These are phyloP conservation scores for Apiospora koreana DNA, from an alignment of 2,329 filamentous ascomycete genomes.

Conservation along the genomic window DNA sequence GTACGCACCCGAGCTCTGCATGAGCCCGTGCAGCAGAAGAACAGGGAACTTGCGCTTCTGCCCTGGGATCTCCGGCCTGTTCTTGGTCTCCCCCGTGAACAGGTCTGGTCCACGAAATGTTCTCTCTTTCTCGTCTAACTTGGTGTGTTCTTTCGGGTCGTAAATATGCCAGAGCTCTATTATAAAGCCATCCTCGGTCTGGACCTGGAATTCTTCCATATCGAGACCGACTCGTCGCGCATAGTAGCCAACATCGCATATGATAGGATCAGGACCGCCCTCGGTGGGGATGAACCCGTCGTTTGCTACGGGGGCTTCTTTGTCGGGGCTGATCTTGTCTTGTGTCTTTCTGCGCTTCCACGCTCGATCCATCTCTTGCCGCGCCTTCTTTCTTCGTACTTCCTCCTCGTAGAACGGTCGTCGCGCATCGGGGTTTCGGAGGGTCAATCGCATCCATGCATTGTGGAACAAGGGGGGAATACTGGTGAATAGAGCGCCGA, in stretches of 20 bases:
- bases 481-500: constrained; percentile 71
- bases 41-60: constrained; percentile 73
- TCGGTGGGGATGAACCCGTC: constrained; percentile 73
- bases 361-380: constrained; percentile 58
- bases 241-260: constrained; percentile 83
- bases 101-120: constrained; percentile 60
- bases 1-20: constrained; percentile 87
- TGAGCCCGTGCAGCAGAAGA: constrained; percentile 81
- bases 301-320: constrained; percentile 39
- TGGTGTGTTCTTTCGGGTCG: constrained; percentile 73
- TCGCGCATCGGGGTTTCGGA: constrained; percentile 58
- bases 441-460: constrained; percentile 54
- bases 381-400: constrained; percentile 51
- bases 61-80: constrained; percentile 36
- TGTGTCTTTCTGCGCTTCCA: constrained; percentile 56
- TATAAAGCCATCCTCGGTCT: constrained; percentile 93
- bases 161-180: constrained; percentile 89
- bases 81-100: constrained; percentile 51
- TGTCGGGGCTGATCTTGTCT: constrained; percentile 40
- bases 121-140: constrained; percentile 49
- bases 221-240: constrained; percentile 85
- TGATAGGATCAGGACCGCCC: constrained; percentile 75
- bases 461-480: constrained; percentile 54
- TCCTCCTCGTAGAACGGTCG: constrained; percentile 79
- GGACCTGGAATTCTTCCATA: constrained; percentile 78